phyloP scores from a whole-genome alignment of 1,284 basidiomycete species.

The Leccinum cinnamomeum region DNA sequence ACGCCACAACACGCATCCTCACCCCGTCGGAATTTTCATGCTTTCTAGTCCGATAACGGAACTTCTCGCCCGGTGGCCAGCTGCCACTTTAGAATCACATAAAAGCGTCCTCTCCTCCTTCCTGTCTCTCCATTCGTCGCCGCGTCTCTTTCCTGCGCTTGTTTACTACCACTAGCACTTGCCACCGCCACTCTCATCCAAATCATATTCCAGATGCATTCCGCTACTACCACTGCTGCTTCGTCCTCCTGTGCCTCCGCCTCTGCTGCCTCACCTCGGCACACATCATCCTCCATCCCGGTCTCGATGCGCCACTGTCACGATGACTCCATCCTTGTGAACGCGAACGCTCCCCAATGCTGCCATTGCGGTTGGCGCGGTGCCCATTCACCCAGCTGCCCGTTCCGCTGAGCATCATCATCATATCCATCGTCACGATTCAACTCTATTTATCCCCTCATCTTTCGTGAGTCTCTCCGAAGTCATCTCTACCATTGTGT shows the following conservation, averaged over 20 bases:
- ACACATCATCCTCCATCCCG: constrained; percentile 17
- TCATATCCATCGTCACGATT: constrained; percentile 9
- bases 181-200: neutral
- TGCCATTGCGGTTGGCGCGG: constrained; percentile 75
- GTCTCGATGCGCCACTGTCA: constrained; percentile 23
- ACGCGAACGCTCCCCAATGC: constrained; percentile 63
- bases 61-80: constrained; percentile 30
- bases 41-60: constrained; percentile 38
- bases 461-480: constrained; percentile 23
- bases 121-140: neutral
- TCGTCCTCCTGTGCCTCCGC: constrained; percentile 15
- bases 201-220: constrained; percentile 22
- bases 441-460: constrained; percentile 29
- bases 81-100: constrained; percentile 24
- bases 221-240: constrained; percentile 8
- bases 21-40: constrained; percentile 37
- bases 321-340: constrained; percentile 24
- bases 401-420: constrained; percentile 45
- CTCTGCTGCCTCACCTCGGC: constrained; percentile 11
- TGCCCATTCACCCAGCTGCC: constrained; percentile 63
- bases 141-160: constrained; percentile 2
- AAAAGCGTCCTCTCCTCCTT: constrained; percentile 21
- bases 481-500: neutral
- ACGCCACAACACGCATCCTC: constrained; percentile 40
- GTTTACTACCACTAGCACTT: neutral